phyloP scores from a whole-genome alignment of 805 yeast genomes.

The Barnettozyma sp. region DNA sequence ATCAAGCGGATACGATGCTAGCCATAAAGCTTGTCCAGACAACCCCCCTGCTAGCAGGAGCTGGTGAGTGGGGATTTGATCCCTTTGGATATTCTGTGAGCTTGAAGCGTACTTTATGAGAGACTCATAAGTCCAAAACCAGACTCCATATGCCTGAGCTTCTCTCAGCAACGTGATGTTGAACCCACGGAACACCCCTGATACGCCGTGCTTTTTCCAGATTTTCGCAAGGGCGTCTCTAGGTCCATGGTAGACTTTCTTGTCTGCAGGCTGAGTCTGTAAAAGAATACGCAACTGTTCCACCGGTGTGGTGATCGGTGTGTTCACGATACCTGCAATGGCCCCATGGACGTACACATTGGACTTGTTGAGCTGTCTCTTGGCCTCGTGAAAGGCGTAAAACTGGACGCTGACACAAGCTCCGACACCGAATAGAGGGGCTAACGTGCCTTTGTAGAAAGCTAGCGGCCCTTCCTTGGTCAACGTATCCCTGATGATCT shows the following conservation, averaged over 20 bases:
- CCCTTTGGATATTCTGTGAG: conserved; percentile 36
- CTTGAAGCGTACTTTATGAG: conserved; percentile 49
- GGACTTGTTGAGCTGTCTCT: conserved; percentile 53
- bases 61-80: conserved; percentile 79
- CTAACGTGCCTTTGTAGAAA: conserved; percentile 87
- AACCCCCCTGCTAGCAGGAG: conserved; percentile 82
- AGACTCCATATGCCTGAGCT: conserved; percentile 80
- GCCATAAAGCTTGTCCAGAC: conserved; percentile 88
- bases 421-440: conserved; percentile 92
- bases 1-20: conserved; percentile 79
- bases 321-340: conserved; percentile 86
- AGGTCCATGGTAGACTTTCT: conserved; percentile 53
- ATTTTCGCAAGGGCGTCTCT: conserved; percentile 75
- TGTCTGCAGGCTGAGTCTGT: conserved; percentile 61
- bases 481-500: conserved; percentile 64
- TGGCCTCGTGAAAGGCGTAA: conserved; percentile 83
- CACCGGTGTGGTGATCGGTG: conserved; percentile 86
- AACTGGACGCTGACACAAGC: conserved; percentile 96
- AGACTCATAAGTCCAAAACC: conserved; percentile 88
- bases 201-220: conserved; percentile 67
- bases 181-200: conserved; percentile 80
- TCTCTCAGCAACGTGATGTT: conserved; percentile 80
- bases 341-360: conserved; percentile 85
- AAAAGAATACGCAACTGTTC: conserved; percentile 91
- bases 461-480: conserved; percentile 79